Conservation (phyloP, 2,329 filamentous ascomycete genomes). For the Pseudogymnoascus sp. region DNA sequence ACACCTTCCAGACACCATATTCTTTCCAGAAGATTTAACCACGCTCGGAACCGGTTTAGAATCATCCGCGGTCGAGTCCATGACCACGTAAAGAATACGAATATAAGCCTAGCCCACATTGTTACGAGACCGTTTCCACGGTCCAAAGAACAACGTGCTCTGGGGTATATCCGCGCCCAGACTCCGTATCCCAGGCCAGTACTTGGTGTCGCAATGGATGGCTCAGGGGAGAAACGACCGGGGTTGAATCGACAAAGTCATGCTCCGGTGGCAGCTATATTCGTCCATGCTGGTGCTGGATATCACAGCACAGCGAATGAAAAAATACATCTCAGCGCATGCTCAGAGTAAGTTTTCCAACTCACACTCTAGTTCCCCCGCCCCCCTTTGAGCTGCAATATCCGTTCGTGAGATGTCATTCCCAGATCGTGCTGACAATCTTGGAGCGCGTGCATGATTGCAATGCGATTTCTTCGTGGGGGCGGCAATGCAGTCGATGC, state of each 20-base stretch:
- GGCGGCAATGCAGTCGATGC: constrained; percentile 80
- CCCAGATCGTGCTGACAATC: not conserved
- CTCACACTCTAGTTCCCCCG: not conserved
- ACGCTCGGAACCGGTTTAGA: not conserved
- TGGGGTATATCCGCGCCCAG: not conserved
- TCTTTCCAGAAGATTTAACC: not conserved
- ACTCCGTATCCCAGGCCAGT: too few relatives aligned
- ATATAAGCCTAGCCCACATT: not conserved
- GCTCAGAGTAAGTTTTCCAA: constrained; percentile 63
- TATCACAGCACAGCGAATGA: constrained; percentile 89
- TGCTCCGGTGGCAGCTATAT: constrained; percentile 63
- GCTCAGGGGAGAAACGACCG: constrained; percentile 21
- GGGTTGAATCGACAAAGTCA: constrained; percentile 2
- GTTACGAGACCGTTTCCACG: not conserved
- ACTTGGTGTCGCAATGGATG: constrained; percentile 20
- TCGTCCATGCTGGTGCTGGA: constrained; percentile 90
- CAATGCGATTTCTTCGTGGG: constrained; percentile 70
- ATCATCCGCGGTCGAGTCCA: not conserved
- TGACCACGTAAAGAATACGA: not conserved
- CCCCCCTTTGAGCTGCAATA: not conserved
- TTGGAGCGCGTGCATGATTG: constrained; percentile 68
- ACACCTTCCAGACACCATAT: not conserved
- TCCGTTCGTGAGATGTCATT: constrained; percentile 14
- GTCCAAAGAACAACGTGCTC: not conserved
- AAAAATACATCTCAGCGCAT: constrained; percentile 72